A percentile compares a stretch with the other conserved stretches of the same genome.
phyloP scores from a whole-genome alignment of 2,329 filamentous ascomycete species.

The Cladosporium halotolerans region DNA sequence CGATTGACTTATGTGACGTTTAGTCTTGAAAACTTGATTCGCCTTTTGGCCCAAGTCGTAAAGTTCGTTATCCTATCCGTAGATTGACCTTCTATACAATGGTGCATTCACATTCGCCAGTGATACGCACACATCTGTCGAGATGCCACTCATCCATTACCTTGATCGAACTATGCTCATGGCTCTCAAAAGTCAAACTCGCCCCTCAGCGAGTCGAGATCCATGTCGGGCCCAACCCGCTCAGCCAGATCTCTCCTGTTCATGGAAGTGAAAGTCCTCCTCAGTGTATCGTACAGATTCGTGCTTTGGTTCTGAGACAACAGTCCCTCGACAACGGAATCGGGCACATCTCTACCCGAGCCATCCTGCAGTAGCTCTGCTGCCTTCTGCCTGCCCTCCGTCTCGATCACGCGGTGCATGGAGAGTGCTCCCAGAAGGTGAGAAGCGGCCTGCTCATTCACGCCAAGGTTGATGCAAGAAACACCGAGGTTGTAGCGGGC shows the following conservation, averaged over 20 bases:
- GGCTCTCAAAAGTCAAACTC: constrained; percentile 76
- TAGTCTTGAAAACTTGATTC: too few relatives aligned
- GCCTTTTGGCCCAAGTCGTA: too few relatives aligned
- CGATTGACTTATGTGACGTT: too few relatives aligned
- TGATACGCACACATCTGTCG: neutral
- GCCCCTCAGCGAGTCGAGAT: constrained; percentile 78
- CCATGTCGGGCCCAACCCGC: constrained; percentile 80
- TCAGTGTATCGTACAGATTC: constrained; percentile 89
- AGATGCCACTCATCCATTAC: neutral
- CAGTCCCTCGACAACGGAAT: constrained; percentile 77
- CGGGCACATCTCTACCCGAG: constrained; percentile 46
- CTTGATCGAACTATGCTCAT: too few relatives aligned
- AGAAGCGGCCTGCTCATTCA: constrained; percentile 84
- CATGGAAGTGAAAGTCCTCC: constrained; percentile 96
- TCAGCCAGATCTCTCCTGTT: constrained; percentile 80
- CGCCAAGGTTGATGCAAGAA: constrained; percentile 94
- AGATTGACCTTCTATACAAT: neutral
- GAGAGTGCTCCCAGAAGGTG: constrained; percentile 86
- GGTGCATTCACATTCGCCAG: neutral
- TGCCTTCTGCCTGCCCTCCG: constrained; percentile 74
- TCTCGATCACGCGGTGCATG: constrained; percentile 93
- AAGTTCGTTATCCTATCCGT: too few relatives aligned
- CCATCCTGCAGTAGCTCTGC: constrained; percentile 68
- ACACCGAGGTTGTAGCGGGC: constrained; percentile 96
- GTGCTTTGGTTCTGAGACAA: constrained; percentile 93